Conservation (phyloP, 306 rosid genomes). For the Purshia tridentata region DNA sequence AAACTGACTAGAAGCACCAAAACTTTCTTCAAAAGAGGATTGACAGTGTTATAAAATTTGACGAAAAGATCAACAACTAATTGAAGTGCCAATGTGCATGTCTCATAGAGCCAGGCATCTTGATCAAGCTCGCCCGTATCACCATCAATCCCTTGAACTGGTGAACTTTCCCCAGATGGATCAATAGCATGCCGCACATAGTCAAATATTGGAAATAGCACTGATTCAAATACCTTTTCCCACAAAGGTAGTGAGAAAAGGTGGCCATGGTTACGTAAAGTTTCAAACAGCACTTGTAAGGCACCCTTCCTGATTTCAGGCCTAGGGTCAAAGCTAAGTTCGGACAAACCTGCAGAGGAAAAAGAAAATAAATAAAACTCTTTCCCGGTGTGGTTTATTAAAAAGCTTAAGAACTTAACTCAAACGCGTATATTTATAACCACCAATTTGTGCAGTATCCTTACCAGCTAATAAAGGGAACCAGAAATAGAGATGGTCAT, state of each 20-base stretch:
- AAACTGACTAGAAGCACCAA: slow-evolving; percentile 88
- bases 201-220: slow-evolving; percentile 93
- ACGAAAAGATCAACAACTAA: slow-evolving; percentile 95
- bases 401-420: neutral
- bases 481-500: slow-evolving; percentile 91
- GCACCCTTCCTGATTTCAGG: slow-evolving; percentile 97
- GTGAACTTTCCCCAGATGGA: slow-evolving; percentile 72
- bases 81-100: slow-evolving; percentile 99
- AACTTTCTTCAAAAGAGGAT: slow-evolving; percentile 90
- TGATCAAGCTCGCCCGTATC: slow-evolving; percentile 77
- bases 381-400: neutral
- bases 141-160: slow-evolving; percentile 48
- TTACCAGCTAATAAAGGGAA: slow-evolving; percentile 96
- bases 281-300: slow-evolving; percentile 83
- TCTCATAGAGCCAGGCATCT: slow-evolving; percentile 96
- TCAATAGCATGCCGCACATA: slow-evolving; percentile 95
- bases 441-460: slow-evolving; percentile 28
- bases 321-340: slow-evolving; percentile 97
- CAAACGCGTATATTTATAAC: neutral
- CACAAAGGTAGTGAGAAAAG: slow-evolving; percentile 89
- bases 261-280: slow-evolving; percentile 96
- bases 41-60: slow-evolving; percentile 83
- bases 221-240: slow-evolving; percentile 94
- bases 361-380: slow-evolving; percentile 12
- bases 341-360: slow-evolving; percentile 80